Evolutionary conservation across 257 asterid genomes (phyloP).

Genomic region (Osmanthus fragrans): DNA sequence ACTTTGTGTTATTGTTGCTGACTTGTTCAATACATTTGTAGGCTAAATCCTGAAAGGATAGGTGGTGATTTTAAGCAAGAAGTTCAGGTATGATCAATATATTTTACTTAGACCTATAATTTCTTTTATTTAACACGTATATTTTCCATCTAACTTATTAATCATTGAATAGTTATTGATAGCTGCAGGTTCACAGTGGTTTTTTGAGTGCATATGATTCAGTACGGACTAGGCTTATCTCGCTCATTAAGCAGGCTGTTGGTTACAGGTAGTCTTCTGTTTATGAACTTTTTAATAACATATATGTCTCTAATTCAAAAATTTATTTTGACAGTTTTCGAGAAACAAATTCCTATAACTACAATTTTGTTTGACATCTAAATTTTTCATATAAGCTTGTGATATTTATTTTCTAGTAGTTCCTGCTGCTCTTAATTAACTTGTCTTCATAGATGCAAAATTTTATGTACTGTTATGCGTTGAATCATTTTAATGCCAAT

Average conservation of each 20-base stretch:
- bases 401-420: not conserved
- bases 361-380: not conserved
- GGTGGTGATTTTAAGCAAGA: constrained; percentile 94
- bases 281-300: not conserved
- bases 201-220: constrained; percentile 95
- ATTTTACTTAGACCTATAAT: constrained; percentile 15
- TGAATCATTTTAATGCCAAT: not conserved
- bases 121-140: constrained; percentile 2
- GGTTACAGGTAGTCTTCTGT: constrained; percentile 52
- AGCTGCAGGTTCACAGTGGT: constrained; percentile 88
- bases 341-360: too few relatives aligned
- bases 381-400: not conserved
- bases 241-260: constrained; percentile 76
- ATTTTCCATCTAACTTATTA: constrained; percentile 13
- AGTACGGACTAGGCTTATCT: constrained; percentile 76
- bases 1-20: constrained; percentile 20
- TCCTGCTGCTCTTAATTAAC: not conserved
- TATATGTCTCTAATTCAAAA: not conserved
- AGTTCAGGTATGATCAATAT: constrained; percentile 61
- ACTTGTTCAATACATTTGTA: constrained; percentile 39
- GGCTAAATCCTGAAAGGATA: constrained; percentile 94
- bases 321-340: too few relatives aligned
- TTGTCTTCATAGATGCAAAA: not conserved
- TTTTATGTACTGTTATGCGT: not conserved
- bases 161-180: constrained; percentile 9